These are phyloP conservation scores for Anaeromyces robustus DNA, from an alignment of 192 early-diverging fungal genomes.

Conservation along the genomic window DNA sequence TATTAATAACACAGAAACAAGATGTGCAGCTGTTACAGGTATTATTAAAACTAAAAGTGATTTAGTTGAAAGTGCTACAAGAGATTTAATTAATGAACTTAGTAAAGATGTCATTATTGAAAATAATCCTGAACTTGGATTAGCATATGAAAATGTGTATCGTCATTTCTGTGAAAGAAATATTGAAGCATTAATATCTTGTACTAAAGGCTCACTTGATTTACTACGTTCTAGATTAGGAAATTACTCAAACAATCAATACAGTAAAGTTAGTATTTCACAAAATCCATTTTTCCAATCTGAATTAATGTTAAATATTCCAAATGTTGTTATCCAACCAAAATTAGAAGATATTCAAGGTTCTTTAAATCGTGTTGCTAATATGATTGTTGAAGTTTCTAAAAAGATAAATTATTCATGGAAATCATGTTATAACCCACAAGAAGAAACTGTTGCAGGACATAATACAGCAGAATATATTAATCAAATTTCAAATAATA, in stretches of 20 bases:
- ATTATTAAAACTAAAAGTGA: slow-evolving; percentile 39
- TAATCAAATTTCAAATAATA: slow-evolving; percentile 49
- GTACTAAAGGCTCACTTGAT: slow-evolving; percentile 45
- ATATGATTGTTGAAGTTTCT: slow-evolving; percentile 37
- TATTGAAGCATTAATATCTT: slow-evolving; percentile 40
- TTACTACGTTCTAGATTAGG: slow-evolving; percentile 30
- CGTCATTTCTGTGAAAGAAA: slow-evolving; percentile 45
- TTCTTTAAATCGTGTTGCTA: slow-evolving; percentile 31
- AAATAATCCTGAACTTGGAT: slow-evolving; percentile 18
- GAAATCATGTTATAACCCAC: slow-evolving; percentile 23
- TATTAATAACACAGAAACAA: slow-evolving; percentile 32
- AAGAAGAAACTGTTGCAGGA: slow-evolving; percentile 24
- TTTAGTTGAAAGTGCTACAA: slow-evolving; percentile 33
- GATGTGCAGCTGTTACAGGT: slow-evolving; percentile 23
- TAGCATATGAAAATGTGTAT: slow-evolving; percentile 45
- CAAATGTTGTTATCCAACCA: slow-evolving; percentile 42
- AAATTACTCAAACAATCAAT: slow-evolving; percentile 37
- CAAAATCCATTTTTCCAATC: slow-evolving; percentile 45
- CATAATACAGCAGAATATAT: slow-evolving; percentile 34
- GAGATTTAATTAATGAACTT: slow-evolving; percentile 36
- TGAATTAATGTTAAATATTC: slow-evolving; percentile 38
- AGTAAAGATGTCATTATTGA: slow-evolving; percentile 22
- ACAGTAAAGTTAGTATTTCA: slow-evolving; percentile 23
- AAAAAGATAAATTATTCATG: slow-evolving; percentile 39
- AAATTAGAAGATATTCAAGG: slow-evolving; percentile 47